phyloP scores from a whole-genome alignment of 2,329 filamentous ascomycete genomes.

The Cladorrhinum sp. region DNA sequence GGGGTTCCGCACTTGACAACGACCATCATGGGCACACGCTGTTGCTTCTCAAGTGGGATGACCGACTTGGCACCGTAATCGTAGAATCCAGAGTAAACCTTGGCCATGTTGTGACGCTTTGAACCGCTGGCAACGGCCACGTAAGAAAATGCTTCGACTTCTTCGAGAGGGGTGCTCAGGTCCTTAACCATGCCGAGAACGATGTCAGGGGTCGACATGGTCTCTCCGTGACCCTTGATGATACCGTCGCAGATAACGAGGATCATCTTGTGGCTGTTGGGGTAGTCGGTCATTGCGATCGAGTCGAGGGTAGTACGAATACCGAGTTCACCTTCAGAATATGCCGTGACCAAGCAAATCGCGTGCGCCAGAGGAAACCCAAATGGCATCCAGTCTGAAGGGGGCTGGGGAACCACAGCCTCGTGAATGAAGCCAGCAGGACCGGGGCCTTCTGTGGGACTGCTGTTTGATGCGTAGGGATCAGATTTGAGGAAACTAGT shows the following conservation, averaged over 20 bases:
- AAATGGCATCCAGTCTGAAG: slow-evolving; percentile 95
- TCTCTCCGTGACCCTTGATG: slow-evolving; percentile 93
- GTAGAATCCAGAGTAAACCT: slow-evolving; percentile 97
- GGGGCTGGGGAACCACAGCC: slow-evolving; percentile 90
- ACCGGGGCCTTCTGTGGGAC: slow-evolving; percentile 65
- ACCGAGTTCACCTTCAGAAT: slow-evolving; percentile 92
- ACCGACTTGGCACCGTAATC: slow-evolving; percentile 82
- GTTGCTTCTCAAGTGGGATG: slow-evolving; percentile 82
- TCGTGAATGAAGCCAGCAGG: slow-evolving; percentile 96
- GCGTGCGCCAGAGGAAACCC: slow-evolving; percentile 91
- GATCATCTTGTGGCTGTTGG: slow-evolving; percentile 97
- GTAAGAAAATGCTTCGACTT: slow-evolving; percentile 89
- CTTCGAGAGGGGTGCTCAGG: slow-evolving; percentile 70
- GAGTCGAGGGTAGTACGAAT: slow-evolving; percentile 93
- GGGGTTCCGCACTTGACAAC: slow-evolving; percentile 95
- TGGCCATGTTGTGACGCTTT: slow-evolving; percentile 99
- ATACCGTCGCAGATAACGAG: slow-evolving; percentile 95
- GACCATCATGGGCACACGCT: slow-evolving; percentile 96
- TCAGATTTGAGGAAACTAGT: slow-evolving; percentile 63
- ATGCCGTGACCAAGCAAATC: slow-evolving; percentile 92
- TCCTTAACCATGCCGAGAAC: slow-evolving; percentile 94
- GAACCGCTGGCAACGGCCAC: slow-evolving; percentile 93
- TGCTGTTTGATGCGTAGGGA: slow-evolving; percentile 52
- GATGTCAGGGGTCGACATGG: slow-evolving; percentile 82
- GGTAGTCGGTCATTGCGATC: slow-evolving; percentile 95